phyloP scores from a whole-genome alignment of 345 rosid genomes.

The Pelargonium nanum region DNA sequence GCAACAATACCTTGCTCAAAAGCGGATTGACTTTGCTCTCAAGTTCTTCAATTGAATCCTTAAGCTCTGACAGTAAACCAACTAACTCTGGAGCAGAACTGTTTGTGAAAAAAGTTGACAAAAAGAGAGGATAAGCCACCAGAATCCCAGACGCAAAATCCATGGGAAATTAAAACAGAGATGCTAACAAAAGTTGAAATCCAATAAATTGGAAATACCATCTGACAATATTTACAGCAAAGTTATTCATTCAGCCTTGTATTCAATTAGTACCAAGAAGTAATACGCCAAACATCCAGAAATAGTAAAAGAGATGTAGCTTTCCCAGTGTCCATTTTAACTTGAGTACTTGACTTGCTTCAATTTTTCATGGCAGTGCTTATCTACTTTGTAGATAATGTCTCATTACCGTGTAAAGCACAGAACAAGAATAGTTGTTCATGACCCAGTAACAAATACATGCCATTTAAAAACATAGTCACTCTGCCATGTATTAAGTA shows the following conservation, averaged over 20 bases:
- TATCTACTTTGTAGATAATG: neutral
- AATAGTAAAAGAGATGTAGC: neutral
- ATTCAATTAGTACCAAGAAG: neutral
- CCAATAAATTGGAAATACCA: neutral
- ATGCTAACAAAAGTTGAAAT: neutral
- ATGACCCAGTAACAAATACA: neutral
- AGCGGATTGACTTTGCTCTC: conserved; percentile 61
- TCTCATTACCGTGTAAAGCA: neutral
- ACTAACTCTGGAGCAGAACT: conserved; percentile 94
- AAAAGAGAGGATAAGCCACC: neutral
- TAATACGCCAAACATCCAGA: neutral
- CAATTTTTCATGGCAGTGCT: neutral
- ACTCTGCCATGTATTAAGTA: neutral
- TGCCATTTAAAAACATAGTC: neutral
- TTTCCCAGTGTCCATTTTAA: no score
- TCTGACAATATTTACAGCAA: neutral
- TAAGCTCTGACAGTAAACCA: conserved; percentile 75
- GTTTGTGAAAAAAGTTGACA: conserved; percentile 10
- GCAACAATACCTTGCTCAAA: conserved; percentile 41
- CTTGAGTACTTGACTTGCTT: neutral
- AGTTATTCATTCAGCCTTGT: neutral
- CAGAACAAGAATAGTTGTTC: neutral
- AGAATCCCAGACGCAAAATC: neutral
- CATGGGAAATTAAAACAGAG: neutral
- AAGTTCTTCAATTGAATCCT: conserved; percentile 59